Evolutionary conservation across 345 rosid genomes (phyloP).

Genomic region (Abelmoschus esculentus): DNA sequence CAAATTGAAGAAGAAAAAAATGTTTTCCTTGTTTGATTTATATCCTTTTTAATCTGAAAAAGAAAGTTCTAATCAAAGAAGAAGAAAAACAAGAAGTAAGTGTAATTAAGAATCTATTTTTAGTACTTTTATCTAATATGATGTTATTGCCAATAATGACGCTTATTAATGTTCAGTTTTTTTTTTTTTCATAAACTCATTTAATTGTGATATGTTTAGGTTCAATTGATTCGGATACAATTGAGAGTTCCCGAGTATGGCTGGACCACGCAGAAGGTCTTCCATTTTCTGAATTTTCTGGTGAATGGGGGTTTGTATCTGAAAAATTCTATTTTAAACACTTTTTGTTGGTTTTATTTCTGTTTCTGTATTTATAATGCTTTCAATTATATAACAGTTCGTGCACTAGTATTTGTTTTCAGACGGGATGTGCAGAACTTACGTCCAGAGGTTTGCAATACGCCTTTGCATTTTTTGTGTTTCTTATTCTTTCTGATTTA

Average conservation of each 20-base stretch:
- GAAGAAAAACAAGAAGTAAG: background rate
- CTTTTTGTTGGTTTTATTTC: background rate
- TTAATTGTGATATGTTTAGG: conserved; percentile 26
- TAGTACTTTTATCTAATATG: background rate
- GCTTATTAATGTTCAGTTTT: background rate
- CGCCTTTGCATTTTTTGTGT: background rate
- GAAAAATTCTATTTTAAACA: background rate
- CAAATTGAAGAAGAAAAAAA: background rate
- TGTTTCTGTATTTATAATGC: background rate
- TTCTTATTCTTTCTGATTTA: background rate
- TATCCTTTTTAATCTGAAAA: background rate
- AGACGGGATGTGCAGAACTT: conserved; percentile 53
- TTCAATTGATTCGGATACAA: conserved; percentile 83
- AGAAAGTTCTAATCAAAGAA: background rate
- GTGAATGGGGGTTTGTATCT: conserved; percentile 71
- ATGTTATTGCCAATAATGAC: background rate
- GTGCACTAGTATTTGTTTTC: conserved; percentile 56
- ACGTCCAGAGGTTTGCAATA: conserved; percentile 44
- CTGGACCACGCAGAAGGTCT: conserved; percentile 96
- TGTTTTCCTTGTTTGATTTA: background rate
- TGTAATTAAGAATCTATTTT: background rate
- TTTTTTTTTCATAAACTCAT: background rate
- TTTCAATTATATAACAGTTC: conserved; percentile 36
- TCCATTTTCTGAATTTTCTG: conserved; percentile 84
- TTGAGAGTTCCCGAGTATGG: conserved; percentile 91